These are phyloP conservation scores for Vanrija sp. DNA, from an alignment of 1,284 basidiomycete genomes.

Conservation along the genomic window DNA sequence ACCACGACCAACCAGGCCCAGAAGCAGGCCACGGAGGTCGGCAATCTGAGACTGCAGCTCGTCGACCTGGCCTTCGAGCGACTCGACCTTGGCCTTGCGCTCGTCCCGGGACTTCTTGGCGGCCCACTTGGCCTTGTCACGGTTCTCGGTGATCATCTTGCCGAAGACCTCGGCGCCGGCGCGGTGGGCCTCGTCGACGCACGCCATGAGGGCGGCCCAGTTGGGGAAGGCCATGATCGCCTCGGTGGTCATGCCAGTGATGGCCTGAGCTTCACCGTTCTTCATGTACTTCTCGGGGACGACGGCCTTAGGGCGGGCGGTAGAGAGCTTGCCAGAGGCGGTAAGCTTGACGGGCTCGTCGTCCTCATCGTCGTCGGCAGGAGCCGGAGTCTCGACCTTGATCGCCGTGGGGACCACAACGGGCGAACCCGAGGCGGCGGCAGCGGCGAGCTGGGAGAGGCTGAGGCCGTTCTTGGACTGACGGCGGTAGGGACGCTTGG, in stretches of 20 bases:
- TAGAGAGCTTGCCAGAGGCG: conserved; percentile 34
- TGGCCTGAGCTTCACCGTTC: conserved; percentile 32
- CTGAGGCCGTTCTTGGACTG: conserved; percentile 21
- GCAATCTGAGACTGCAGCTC: conserved; percentile 23
- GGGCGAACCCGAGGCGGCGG: conserved; percentile 17
- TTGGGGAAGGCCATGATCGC: conserved; percentile 32
- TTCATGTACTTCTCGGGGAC: conserved; percentile 41
- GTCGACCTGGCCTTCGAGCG: conserved; percentile 32
- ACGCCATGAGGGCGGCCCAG: conserved; percentile 26
- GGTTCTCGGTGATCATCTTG: conserved; percentile 37
- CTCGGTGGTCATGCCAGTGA: conserved; percentile 31
- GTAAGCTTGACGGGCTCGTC: conserved; percentile 21
- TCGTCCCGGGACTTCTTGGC: conserved; percentile 42
- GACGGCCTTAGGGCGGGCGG: conserved; percentile 38
- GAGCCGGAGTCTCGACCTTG: conserved; percentile 7
- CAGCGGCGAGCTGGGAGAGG: conserved; percentile 19
- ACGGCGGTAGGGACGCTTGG: conserved; percentile 23
- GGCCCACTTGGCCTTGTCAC: conserved; percentile 41
- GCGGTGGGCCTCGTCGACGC: conserved; percentile 24
- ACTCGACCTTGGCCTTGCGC: conserved; percentile 36
- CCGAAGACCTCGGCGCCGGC: conserved; percentile 32
- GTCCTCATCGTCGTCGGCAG: conserved; percentile 5
- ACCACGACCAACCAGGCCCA: conserved; percentile 27
- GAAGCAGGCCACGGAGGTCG: conserved; percentile 24
- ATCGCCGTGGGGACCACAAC: conserved; percentile 1